Evolutionary conservation across 345 rosid genomes (phyloP), one percentile per base, ranked within the genome.

Genomic region (Boechera stricta): DNA sequence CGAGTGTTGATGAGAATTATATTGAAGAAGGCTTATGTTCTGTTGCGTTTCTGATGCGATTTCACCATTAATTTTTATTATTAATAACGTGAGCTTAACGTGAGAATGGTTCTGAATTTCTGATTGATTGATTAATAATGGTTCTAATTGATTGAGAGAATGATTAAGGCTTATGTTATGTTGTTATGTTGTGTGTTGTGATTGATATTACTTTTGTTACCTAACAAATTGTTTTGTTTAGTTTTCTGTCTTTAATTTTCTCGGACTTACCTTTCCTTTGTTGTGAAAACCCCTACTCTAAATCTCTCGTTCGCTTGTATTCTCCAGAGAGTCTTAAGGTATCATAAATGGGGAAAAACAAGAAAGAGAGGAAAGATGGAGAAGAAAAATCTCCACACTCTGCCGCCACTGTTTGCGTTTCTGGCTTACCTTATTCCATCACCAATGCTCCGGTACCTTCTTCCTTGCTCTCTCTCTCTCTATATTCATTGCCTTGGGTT

Each of bases 371-470:
- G 21, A 80, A 69, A 32, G 90, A 84, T 42, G 84, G 79, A 74
- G 82, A 78, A 75, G 84, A 82, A 33, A 82, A 81, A 48, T 65
- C 81, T 45, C 85, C 81, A 47, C 94, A 92, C 86, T 79, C 89
- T 67, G 84, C 89, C 33, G 84, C 86, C 51, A 95, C 98, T 64
- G 88, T 92, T 5, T 88, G 91, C 81, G 87, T 95, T 71, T 81
- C 89, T 52, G 92, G 92, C 84, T 80, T 95, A 72, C 96, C 98
- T 32, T 90, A 87, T 83, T 82, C 98, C 33, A 88, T 87, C 82
- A 91, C 94, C 64, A 92, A 88, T 64, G 78, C 94, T 74, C 92
- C 87, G 98, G 98, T 91, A 60, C 58, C 60, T 48, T 57, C 10
- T 59, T 54, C 16, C 13, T 41, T 4, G 13, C 12, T 44, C 52